phyloP scores from a whole-genome alignment of 345 rosid species.

The Bruguiera parviflora region DNA sequence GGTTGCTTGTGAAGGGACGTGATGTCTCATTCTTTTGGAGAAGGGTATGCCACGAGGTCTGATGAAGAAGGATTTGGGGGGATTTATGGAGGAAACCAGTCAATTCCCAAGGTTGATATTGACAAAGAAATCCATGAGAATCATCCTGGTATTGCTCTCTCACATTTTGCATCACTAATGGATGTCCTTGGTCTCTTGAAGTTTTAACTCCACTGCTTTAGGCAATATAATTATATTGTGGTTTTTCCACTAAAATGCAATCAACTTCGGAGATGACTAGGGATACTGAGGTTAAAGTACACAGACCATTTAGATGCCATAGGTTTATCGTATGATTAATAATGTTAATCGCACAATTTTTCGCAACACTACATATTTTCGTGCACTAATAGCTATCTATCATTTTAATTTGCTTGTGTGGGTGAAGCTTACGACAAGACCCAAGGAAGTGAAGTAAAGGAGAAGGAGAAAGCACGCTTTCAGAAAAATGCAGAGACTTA shows the following conservation, averaged over 20 bases:
- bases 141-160: slow-evolving; percentile 50
- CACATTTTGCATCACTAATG: background rate
- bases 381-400: no score
- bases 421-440: slow-evolving; percentile 54
- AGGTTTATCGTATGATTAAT: no score
- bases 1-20: slow-evolving; percentile 37
- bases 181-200: no score
- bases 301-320: no score
- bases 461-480: slow-evolving; percentile 63
- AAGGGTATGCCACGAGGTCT: slow-evolving; percentile 65
- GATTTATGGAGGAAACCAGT: slow-evolving; percentile 50
- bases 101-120: slow-evolving; percentile 13
- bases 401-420: background rate
- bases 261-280: no score
- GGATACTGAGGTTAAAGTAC: no score
- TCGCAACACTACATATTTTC: no score
- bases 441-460: slow-evolving; percentile 73
- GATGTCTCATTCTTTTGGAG: slow-evolving; percentile 76
- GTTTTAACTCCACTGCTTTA: no score
- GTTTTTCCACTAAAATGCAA: background rate
- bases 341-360: no score
- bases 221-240: no score
- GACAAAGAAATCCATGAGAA: slow-evolving; percentile 41
- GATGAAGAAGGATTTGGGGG: slow-evolving; percentile 92
- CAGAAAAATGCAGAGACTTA: slow-evolving; percentile 31